Conservation (phyloP, 2,329 filamentous ascomycete genomes). For the Pseudocercospora vitis region DNA sequence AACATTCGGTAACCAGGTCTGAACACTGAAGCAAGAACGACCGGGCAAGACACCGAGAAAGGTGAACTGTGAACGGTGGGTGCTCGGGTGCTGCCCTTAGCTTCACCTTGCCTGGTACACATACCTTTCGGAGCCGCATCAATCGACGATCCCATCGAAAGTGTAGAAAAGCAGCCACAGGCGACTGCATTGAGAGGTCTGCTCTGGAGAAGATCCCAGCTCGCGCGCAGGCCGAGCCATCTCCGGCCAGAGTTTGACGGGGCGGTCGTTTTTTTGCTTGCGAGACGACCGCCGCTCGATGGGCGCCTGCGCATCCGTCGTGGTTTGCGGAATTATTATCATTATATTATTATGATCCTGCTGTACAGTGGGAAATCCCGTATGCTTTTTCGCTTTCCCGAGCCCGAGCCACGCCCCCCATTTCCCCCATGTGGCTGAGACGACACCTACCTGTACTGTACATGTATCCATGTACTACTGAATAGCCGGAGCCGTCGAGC, state of each 20-base stretch:
- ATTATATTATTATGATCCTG: too few species aligned
- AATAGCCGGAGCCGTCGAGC: neutral
- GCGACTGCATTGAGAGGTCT: slow-evolving; percentile 1
- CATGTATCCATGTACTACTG: too few species aligned
- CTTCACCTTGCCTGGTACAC: slow-evolving; percentile 4
- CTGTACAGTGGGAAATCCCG: too few species aligned
- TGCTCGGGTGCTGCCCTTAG: neutral
- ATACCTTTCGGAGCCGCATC: neutral
- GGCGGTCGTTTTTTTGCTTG: neutral
- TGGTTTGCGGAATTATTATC: too few species aligned
- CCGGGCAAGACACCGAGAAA: slow-evolving; percentile 6
- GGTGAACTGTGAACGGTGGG: neutral
- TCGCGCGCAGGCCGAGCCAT: slow-evolving; percentile 1
- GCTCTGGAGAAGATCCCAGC: slow-evolving; percentile 1
- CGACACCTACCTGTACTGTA: neutral
- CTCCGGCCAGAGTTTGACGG: neutral
- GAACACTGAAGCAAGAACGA: slow-evolving; percentile 2
- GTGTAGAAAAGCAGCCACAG: neutral
- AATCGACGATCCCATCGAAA: neutral
- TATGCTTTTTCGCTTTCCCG: too few species aligned
- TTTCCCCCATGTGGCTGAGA: neutral
- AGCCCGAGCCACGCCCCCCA: neutral
- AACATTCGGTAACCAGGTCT: neutral
- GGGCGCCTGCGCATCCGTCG: too few species aligned
- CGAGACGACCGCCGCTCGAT: too few species aligned